Evolutionary conservation across 2,329 filamentous ascomycete species (phyloP).

Genomic region (Fusarium sp.): DNA sequence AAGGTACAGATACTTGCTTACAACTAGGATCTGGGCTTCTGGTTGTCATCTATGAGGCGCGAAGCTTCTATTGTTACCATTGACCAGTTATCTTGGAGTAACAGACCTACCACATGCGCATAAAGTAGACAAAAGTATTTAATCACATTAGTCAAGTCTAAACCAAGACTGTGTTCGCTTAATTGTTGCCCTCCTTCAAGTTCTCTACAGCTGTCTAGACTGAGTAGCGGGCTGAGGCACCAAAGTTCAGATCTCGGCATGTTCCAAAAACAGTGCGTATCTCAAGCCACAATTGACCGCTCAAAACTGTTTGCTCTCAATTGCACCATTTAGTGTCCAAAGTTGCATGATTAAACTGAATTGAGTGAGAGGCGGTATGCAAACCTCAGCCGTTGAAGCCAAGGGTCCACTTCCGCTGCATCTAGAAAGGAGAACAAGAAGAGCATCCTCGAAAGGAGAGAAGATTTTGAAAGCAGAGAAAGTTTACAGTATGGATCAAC

Average conservation of each 20-base stretch:
- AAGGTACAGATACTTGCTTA: constrained; percentile 5
- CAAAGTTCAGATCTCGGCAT: background rate
- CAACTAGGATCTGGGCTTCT: background rate
- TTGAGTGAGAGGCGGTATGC: constrained; percentile 38
- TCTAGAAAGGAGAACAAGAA: constrained; percentile 17
- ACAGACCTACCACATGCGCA: background rate
- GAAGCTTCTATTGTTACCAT: background rate
- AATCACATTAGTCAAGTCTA: background rate
- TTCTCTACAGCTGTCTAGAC: background rate
- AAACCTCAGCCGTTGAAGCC: constrained; percentile 28
- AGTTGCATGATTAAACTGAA: constrained; percentile 27
- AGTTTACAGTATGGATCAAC: background rate
- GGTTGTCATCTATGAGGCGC: background rate
- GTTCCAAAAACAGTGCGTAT: background rate
- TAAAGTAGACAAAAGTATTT: background rate
- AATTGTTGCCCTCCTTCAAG: background rate
- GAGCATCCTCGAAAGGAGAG: background rate
- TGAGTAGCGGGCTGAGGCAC: background rate
- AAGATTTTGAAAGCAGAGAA: constrained; percentile 1
- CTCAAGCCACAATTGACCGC: constrained; percentile 17
- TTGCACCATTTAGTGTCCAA: constrained; percentile 1
- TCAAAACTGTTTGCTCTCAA: constrained; percentile 16
- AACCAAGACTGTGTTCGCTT: background rate
- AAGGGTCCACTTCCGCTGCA: constrained; percentile 21
- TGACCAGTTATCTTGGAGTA: background rate